Conservation (phyloP, 805 yeast genomes). For the Ogataea sp. region DNA sequence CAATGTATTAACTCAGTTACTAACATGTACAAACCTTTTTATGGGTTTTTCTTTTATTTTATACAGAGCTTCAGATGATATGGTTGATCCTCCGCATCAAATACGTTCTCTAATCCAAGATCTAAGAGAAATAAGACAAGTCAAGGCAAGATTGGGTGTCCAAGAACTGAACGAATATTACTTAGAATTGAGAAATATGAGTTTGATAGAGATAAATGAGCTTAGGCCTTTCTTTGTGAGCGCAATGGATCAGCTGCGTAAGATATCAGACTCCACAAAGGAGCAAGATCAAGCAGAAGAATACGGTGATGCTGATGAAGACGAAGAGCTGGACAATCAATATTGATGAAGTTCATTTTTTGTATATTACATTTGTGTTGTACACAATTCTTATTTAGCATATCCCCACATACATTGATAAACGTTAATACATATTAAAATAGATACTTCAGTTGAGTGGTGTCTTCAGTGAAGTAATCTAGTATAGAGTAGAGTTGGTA, state of each 20-base stretch:
- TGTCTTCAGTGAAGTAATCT: too few relatives aligned
- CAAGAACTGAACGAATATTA: slow-evolving; percentile 73
- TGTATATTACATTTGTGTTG: too few relatives aligned
- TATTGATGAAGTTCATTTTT: too few relatives aligned
- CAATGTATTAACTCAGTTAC: too few relatives aligned
- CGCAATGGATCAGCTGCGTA: slow-evolving; percentile 72
- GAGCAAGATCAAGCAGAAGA: slow-evolving; percentile 4
- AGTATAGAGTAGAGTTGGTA: too few relatives aligned
- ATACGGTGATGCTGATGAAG: neutral
- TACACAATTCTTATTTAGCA: too few relatives aligned
- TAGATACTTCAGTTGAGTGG: too few relatives aligned
- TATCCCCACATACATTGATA: too few relatives aligned
- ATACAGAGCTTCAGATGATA: slow-evolving; percentile 61
- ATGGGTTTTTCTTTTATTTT: neutral
- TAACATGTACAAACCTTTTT: neutral
- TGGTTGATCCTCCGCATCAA: slow-evolving; percentile 63
- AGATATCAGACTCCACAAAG: slow-evolving; percentile 31
- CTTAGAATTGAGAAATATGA: slow-evolving; percentile 73
- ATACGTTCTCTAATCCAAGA: slow-evolving; percentile 72
- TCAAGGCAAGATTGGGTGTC: slow-evolving; percentile 77
- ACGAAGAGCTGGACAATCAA: neutral
- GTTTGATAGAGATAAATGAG: slow-evolving; percentile 81
- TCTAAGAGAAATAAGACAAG: slow-evolving; percentile 70
- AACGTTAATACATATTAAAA: too few relatives aligned
- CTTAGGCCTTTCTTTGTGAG: slow-evolving; percentile 72